Conservation (phyloP, 352 stramenopile genomes). For the Pythium vanterpoolii region DNA sequence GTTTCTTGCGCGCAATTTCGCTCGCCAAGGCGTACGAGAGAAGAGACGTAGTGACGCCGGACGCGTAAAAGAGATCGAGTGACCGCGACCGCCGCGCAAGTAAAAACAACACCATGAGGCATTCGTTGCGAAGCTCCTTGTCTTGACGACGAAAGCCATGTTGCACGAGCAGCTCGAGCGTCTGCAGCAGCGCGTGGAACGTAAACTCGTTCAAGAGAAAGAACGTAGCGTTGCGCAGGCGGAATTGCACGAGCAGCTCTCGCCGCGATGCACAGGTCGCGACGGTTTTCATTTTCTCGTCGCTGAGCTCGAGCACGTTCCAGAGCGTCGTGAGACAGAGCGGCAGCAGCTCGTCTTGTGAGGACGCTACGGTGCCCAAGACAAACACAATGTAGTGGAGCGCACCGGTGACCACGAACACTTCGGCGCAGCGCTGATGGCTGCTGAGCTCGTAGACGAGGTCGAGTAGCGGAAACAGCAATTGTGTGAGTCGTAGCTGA, state of each 20-base stretch:
- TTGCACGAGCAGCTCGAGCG: conserved; percentile 51
- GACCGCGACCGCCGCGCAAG: conserved; percentile 44
- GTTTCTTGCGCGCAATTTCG: conserved; percentile 31
- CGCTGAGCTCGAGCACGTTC: conserved; percentile 69
- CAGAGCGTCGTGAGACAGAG: conserved; percentile 71
- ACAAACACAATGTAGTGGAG: conserved; percentile 71
- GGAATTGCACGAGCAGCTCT: conserved; percentile 57
- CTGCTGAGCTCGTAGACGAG: conserved; percentile 65
- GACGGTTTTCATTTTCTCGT: conserved; percentile 45
- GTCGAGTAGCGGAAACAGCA: conserved; percentile 64
- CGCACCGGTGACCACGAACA: conserved; percentile 55
- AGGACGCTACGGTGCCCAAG: conserved; percentile 44
- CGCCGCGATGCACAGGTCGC: conserved; percentile 43
- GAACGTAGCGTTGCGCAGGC: conserved; percentile 57
- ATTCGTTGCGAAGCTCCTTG: conserved; percentile 79
- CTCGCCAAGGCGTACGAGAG: conserved; percentile 60
- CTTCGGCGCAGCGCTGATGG: conserved; percentile 61
- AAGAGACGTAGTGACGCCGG: conserved; percentile 53
- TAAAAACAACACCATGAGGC: conserved; percentile 62
- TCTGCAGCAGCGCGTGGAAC: conserved; percentile 53
- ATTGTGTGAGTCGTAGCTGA: conserved; percentile 4
- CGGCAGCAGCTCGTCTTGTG: conserved; percentile 65
- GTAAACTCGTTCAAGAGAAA: conserved; percentile 61
- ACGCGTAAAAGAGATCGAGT: conserved; percentile 54
- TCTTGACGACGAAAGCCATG: conserved; percentile 67